Conservation (phyloP, 441 rosid genomes). For the Jatropha multifida region DNA sequence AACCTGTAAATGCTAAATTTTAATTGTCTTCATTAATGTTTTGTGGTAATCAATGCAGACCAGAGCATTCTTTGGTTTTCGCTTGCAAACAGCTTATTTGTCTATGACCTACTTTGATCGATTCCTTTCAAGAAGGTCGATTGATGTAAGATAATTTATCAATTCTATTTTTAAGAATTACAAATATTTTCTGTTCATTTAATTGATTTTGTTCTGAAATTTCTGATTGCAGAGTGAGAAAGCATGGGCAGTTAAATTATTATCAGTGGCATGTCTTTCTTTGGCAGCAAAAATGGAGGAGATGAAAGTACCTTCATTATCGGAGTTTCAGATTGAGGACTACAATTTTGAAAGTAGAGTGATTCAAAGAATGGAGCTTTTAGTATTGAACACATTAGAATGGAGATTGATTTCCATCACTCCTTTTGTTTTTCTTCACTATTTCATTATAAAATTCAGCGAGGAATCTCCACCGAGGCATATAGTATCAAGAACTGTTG, state of each 20-base stretch:
- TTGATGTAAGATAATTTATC: conserved; percentile 36
- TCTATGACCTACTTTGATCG: conserved; percentile 58
- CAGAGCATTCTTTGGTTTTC: conserved; percentile 40
- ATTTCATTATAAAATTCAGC: conserved; percentile 36
- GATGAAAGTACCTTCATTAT: conserved; percentile 32
- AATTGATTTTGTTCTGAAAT: background rate
- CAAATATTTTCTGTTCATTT: background rate
- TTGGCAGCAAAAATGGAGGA: conserved; percentile 74
- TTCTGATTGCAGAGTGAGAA: conserved; percentile 36
- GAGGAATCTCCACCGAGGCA: conserved; percentile 23
- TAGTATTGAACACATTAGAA: conserved; percentile 46
- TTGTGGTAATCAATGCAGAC: conserved; percentile 37
- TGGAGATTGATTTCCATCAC: conserved; percentile 51
- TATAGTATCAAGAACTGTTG: conserved; percentile 22
- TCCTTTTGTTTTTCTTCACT: conserved; percentile 49
- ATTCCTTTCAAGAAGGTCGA: conserved; percentile 43
- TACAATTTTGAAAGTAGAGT: conserved; percentile 28
- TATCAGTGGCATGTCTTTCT: conserved; percentile 57
- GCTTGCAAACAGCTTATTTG: conserved; percentile 46
- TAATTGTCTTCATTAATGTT: background rate
- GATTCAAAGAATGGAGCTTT: conserved; percentile 62
- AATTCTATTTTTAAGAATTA: background rate
- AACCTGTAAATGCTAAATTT: background rate
- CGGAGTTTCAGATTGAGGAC: conserved; percentile 36
- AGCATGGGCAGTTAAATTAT: conserved; percentile 43